Evolutionary conservation across 306 rosid species (phyloP).

Genomic region (Dryas drummondii): DNA sequence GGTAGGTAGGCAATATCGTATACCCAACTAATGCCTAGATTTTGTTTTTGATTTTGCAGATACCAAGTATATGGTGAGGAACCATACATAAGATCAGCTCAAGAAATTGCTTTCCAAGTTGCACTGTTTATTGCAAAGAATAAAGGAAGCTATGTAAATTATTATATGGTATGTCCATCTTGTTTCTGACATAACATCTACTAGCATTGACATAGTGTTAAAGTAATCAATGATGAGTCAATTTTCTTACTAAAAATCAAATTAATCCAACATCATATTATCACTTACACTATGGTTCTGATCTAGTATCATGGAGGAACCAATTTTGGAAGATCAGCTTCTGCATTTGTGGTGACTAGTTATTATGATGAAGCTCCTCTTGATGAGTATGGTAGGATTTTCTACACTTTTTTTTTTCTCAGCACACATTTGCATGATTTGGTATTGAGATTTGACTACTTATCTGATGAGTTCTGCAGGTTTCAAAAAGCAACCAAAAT

Average conservation of each 20-base stretch:
- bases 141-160: constrained; percentile 43
- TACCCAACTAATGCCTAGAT: not conserved
- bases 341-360: constrained; percentile 31
- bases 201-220: too few relatives aligned
- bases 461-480: constrained; percentile 39
- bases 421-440: not conserved
- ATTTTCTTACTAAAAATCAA: too few relatives aligned
- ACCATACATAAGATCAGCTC: constrained; percentile 28
- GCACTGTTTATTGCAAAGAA: constrained; percentile 40
- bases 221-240: too few relatives aligned
- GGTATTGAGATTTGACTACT: not conserved
- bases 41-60: constrained; percentile 19
- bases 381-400: constrained; percentile 38
- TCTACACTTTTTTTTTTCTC: not conserved
- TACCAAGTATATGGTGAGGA: constrained; percentile 32
- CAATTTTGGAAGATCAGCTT: constrained; percentile 37
- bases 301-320: constrained; percentile 48
- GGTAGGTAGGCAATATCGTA: not conserved
- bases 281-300: not conserved
- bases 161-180: constrained; percentile 36
- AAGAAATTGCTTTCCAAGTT: constrained; percentile 37
- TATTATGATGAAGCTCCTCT: constrained; percentile 43
- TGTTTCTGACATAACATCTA: too few relatives aligned
- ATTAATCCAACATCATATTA: not conserved
- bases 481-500: constrained; percentile 60